phyloP scores from a whole-genome alignment of 192 early-diverging fungal species.

The Lobulomyces angularis region DNA sequence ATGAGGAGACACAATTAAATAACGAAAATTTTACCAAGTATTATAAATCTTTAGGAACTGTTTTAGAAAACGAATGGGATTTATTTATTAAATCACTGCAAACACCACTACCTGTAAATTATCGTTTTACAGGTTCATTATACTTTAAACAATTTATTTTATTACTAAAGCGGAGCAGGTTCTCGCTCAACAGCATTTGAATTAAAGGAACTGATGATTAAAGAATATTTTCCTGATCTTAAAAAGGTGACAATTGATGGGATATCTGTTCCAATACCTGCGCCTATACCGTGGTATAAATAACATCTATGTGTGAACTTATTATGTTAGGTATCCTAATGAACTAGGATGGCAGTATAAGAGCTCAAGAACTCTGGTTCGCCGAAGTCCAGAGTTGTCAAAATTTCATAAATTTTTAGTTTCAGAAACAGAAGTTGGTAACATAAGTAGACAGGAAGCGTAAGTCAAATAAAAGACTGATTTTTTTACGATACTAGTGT shows the following conservation, averaged over 20 bases:
- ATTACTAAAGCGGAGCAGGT: not conserved
- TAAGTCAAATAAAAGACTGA: too few species aligned
- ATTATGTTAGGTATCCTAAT: slow-evolving; percentile 62
- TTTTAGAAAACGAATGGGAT: slow-evolving; percentile 82
- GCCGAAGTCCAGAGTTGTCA: slow-evolving; percentile 59
- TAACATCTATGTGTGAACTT: not conserved
- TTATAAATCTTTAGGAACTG: too few species aligned
- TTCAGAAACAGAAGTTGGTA: slow-evolving; percentile 95
- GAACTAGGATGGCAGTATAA: slow-evolving; percentile 79
- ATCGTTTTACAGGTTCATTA: slow-evolving; percentile 79
- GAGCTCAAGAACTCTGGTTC: slow-evolving; percentile 59
- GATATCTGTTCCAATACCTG: slow-evolving; percentile 58
- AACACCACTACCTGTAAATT: slow-evolving; percentile 73
- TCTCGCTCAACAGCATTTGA: slow-evolving; percentile 27
- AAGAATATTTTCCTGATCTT: slow-evolving; percentile 47
- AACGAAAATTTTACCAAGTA: too few species aligned
- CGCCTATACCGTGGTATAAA: slow-evolving; percentile 62
- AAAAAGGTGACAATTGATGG: slow-evolving; percentile 52
- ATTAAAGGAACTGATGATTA: slow-evolving; percentile 57
- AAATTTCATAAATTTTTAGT: slow-evolving; percentile 91
- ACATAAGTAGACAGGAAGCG: slow-evolving; percentile 92
- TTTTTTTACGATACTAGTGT: too few species aligned
- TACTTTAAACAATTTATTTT: not conserved
- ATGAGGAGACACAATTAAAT: too few species aligned
- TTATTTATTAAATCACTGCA: slow-evolving; percentile 57